Percentiles rank a stretch among this genome's conserved stretches.
phyloP scores from a whole-genome alignment of 441 rosid species.

The Populus tomentosa region DNA sequence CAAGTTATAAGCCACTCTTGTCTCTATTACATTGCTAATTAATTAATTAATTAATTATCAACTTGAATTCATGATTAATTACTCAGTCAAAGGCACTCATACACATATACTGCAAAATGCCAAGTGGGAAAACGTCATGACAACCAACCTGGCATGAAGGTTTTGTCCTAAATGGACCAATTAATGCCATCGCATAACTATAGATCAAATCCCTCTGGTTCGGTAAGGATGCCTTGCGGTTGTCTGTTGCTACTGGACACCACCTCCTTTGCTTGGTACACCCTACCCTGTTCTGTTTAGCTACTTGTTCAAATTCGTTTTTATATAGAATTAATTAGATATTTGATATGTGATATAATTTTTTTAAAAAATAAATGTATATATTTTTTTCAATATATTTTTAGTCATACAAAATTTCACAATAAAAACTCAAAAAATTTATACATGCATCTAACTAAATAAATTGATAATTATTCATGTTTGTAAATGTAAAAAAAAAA shows the following conservation, averaged over 20 bases:
- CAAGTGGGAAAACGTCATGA: conserved; percentile 2
- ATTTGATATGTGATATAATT: not conserved
- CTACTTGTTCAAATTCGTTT: not conserved
- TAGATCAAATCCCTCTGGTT: not conserved
- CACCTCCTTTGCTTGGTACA: not conserved
- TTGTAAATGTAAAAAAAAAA: not conserved
- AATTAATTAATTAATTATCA: not conserved
- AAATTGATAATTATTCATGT: not conserved
- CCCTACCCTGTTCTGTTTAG: not conserved
- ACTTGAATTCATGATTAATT: not conserved
- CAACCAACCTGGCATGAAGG: not conserved
- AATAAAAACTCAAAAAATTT: not conserved
- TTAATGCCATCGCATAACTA: not conserved
- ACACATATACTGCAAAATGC: not conserved
- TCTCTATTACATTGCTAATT: not conserved
- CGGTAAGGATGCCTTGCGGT: not conserved
- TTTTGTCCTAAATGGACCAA: conserved; percentile 7
- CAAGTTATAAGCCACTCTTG: conserved; percentile 3
- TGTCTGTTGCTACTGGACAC: not conserved
- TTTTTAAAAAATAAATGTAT: not conserved
- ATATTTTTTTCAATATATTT: not conserved
- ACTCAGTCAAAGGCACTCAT: conserved; percentile 12
- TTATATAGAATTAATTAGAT: too few species aligned
- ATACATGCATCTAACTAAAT: not conserved
- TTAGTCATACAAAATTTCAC: too few species aligned